Evolutionary conservation across 1,139 yeast species (phyloP).

Genomic region (Zygoascus meyerae): DNA sequence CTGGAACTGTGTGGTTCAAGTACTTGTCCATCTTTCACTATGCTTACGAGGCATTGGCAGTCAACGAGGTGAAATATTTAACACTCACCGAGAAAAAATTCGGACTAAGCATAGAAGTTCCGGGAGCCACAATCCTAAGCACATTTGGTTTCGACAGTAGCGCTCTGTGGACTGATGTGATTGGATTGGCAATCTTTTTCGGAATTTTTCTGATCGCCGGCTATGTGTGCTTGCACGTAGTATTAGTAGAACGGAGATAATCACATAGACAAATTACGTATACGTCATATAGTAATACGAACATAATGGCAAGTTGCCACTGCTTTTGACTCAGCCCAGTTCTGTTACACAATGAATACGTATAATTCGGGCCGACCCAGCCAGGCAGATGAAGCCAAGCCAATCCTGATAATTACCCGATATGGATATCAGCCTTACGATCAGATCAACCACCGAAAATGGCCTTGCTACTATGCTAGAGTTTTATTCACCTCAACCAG

Average conservation of each 20-base stretch:
- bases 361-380: too few species aligned
- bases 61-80: slow-evolving; percentile 88
- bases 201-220: slow-evolving; percentile 57
- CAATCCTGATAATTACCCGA: too few species aligned
- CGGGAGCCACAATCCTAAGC: slow-evolving; percentile 93
- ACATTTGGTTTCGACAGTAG: slow-evolving; percentile 90
- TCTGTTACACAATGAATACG: too few species aligned
- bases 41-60: slow-evolving; percentile 87
- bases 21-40: slow-evolving; percentile 88
- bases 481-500: too few species aligned
- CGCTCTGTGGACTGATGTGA: slow-evolving; percentile 63
- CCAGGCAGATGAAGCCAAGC: too few species aligned
- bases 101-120: slow-evolving; percentile 93
- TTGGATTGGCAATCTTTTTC: slow-evolving; percentile 42
- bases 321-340: too few species aligned
- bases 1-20: slow-evolving; percentile 71
- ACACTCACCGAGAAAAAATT: slow-evolving; percentile 81
- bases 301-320: too few species aligned
- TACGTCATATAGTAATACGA: too few species aligned
- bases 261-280: too few species aligned
- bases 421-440: too few species aligned
- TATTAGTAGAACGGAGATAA: slow-evolving; percentile 70
- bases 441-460: too few species aligned
- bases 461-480: too few species aligned
- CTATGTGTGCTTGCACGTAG: slow-evolving; percentile 63